Base-by-base conservation (phyloP, 768 basidiomycete species). In the Suillus bovinus region DNA sequence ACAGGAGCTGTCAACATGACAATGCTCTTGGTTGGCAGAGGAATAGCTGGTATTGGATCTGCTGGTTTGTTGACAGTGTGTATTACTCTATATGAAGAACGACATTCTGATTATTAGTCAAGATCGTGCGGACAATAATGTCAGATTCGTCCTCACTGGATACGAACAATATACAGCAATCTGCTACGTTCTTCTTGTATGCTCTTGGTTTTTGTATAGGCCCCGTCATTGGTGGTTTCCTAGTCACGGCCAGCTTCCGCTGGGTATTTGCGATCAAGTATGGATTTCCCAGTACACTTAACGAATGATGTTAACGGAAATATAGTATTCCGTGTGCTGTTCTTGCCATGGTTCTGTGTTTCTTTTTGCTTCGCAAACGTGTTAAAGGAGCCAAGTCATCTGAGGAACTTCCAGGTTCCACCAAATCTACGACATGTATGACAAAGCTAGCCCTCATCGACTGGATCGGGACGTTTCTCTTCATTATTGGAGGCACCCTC, bases 211-310 rank as follows among this genome's bases (percentile, higher is more conserved):
- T 72, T 58, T 71, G 70, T 36, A 57, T 77, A 7, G 83, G 83
- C 2, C 84, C 83, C 0, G 68, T 78, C 47, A 76, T 83, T 56
- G 72, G 72, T 9, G 82, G 82, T 9, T 77, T 64, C 29, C 68
- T 84, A 16, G 69, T 78, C 2, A 64, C 68, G 2, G 68, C 77
- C 9, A 79, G 70, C 56, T 84, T 81, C 69, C 77, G 84, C 24
- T 85, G 82, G 84, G 78, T 84, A 17, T 85, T 84, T 62, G 83
- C 77, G 3, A 84, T 85, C 72, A 85, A 85, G 81, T 81, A 53
- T 63, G 81, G 61, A 3, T 38, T n/a, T 33, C 8, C 4, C 9
- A 0, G 36, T 33, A 27, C 17, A 17, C 7, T 7, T n/a, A 29
- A 27, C 20, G 10, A 13, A 47, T 22, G 9, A 38, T 60, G 6